Evolutionary conservation across 208 protist genomes (phyloP), one percentile per base, ranked within the genome.

Genomic region (Acanthamoeba lenticulata): DNA sequence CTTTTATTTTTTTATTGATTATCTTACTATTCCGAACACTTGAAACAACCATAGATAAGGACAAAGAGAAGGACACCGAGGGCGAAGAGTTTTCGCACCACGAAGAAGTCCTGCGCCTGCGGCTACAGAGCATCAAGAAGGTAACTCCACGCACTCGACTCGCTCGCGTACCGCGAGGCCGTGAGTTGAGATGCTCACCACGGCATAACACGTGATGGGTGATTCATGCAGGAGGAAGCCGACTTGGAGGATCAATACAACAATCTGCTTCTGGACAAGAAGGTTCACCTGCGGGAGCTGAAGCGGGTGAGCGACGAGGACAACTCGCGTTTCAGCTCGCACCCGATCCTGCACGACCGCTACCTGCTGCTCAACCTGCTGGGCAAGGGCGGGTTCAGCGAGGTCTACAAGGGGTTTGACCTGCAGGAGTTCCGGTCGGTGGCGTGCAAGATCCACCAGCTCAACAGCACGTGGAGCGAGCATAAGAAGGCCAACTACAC

Each of bases 371-470:
- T 95, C 92, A 93, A 96, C 52, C 72, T 99, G 60, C 96, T 99
- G 36, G 98, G 98, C 74, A 99, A 98, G 93, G 98, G 98, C 34
- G 98, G 98, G 29, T 99, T 99, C 94, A 98, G 97, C 21, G 98
- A 99, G 96, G 98, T 99, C 77, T 99, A 98, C 96, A 98, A 98
- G 95, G 95, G 79, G 40, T 67, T 86, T 36, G 44, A 92, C 15
- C 81, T 90, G 24, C 81, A 97, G 32, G 96, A 98, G 21, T 96
- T 95, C 45, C 94, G 94, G 45, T 97, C 98, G 65, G 98, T 99
- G n/a, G 98, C 99, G 5, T 99, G 98, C 95, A 99, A 99, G 96
- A 98, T 99, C 32, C 99, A 99, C 95, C 97, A 98, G 88, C 89
- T 99, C 32, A 97, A 98, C 55, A 92, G 60, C 60, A 77, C 97